Evolutionary conservation across 495 filamentous ascomycete genomes (phyloP).

Genomic region (Trichoderma orchidacearum): DNA sequence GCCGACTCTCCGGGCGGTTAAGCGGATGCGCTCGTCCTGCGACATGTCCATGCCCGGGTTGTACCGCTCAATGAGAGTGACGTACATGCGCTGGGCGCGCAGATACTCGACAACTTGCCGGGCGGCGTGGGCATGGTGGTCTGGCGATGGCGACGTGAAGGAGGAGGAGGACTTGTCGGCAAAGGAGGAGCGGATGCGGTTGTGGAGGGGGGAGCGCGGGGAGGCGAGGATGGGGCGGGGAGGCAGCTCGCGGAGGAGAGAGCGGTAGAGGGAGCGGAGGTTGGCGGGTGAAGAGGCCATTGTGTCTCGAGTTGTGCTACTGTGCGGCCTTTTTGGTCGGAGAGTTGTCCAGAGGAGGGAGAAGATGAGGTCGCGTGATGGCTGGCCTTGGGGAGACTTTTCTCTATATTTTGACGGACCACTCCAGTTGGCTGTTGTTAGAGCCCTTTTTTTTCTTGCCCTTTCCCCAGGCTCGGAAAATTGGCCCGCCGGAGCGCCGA

Average conservation of each 20-base stretch:
- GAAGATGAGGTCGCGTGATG: no score
- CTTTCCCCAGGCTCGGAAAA: neutral
- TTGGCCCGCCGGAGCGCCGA: neutral
- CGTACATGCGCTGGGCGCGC: conserved; percentile 69
- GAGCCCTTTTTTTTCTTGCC: neutral
- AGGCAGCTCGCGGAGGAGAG: conserved; percentile 83
- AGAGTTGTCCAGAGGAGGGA: neutral
- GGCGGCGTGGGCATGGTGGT: conserved; percentile 39
- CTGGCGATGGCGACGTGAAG: neutral
- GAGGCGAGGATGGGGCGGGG: conserved; percentile 41
- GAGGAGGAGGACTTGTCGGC: conserved; percentile 13
- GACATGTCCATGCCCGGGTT: conserved; percentile 80
- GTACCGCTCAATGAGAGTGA: conserved; percentile 71
- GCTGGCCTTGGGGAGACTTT: no score
- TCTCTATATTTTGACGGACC: no score
- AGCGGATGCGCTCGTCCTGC: conserved; percentile 68
- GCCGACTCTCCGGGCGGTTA: conserved; percentile 79
- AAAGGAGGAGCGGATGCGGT: conserved; percentile 43
- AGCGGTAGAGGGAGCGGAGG: conserved; percentile 71
- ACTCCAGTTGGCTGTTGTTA: no score
- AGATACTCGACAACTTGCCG: conserved; percentile 71
- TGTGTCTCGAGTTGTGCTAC: neutral
- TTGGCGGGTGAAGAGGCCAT: conserved; percentile 11
- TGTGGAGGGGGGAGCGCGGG: conserved; percentile 43
- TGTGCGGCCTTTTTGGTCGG: neutral